These are phyloP conservation scores for Pinus tabuliformis DNA, from an alignment of 75 land plant genomes.

Conservation along the genomic window DNA sequence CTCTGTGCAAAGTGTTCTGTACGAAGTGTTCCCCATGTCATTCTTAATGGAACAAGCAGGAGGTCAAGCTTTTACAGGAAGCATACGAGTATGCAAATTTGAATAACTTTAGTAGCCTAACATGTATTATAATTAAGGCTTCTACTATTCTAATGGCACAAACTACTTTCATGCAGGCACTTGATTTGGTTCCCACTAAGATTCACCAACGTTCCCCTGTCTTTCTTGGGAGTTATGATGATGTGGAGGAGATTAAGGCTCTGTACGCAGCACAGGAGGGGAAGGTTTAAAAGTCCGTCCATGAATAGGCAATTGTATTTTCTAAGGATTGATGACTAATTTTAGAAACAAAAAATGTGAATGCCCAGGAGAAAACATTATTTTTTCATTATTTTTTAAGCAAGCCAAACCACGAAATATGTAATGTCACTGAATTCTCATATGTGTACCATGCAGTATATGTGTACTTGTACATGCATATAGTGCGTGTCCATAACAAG, in stretches of 20 bases:
- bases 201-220: slow-evolving; percentile 90
- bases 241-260: slow-evolving; percentile 87
- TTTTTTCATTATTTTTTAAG: too few species aligned
- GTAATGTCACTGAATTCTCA: too few species aligned
- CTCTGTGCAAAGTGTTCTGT: slow-evolving; percentile 72
- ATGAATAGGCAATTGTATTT: too few species aligned
- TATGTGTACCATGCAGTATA: too few species aligned
- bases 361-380: too few species aligned
- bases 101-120: neutral
- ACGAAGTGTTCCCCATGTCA: slow-evolving; percentile 99
- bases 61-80: slow-evolving; percentile 95
- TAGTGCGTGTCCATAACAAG: too few species aligned
- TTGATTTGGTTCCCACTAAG: slow-evolving; percentile 79
- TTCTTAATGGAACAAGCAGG: slow-evolving; percentile 99
- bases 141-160: slow-evolving; percentile 1
- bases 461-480: too few species aligned
- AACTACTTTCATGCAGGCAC: slow-evolving; percentile 53
- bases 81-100: slow-evolving; percentile 59
- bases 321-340: too few species aligned
- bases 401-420: too few species aligned
- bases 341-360: too few species aligned
- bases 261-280: slow-evolving; percentile 46
- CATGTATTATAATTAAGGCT: neutral
- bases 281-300: too few species aligned
- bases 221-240: slow-evolving; percentile 95